A percentile compares a stretch with the other conserved stretches of the same genome.
phyloP scores from a whole-genome alignment of 2,329 filamentous ascomycete species.

The Sporothrix pallida region DNA sequence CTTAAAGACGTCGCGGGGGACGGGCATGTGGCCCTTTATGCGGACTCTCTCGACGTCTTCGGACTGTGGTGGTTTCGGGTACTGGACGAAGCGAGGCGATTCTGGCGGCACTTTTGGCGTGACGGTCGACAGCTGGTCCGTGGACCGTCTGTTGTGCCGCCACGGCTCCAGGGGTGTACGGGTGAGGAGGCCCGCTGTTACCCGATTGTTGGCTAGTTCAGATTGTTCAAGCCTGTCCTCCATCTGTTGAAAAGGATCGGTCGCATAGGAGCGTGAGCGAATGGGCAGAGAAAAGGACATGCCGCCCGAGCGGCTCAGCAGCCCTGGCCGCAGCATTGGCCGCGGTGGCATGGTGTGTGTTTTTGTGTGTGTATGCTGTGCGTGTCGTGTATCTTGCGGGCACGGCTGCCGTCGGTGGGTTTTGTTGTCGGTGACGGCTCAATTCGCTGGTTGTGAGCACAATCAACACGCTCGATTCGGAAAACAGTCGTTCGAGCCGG shows the following conservation, averaged over 20 bases:
- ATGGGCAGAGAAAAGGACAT: conserved; percentile 15
- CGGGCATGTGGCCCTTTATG: conserved; percentile 79
- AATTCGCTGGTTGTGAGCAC: conserved; percentile 5
- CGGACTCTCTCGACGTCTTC: conserved; percentile 51
- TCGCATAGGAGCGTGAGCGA: conserved; percentile 6
- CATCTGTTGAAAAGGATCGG: background rate
- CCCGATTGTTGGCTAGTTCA: no score
- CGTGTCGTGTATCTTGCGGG: background rate
- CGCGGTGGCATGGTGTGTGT: conserved; percentile 35
- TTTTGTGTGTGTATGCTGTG: background rate
- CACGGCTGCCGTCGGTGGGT: background rate
- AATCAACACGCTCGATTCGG: background rate
- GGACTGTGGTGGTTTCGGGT: conserved; percentile 78
- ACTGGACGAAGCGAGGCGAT: conserved; percentile 83
- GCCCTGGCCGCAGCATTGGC: conserved; percentile 29
- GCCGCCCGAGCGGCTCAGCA: conserved; percentile 28
- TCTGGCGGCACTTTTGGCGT: conserved; percentile 68
- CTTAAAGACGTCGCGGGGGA: conserved; percentile 78
- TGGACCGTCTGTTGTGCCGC: no score
- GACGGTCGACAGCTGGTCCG: background rate
- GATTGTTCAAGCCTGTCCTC: no score
- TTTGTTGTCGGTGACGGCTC: conserved; percentile 8
- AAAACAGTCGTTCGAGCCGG: conserved; percentile 17
- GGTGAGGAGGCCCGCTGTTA: no score
- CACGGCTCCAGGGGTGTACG: background rate